Conservation (phyloP, 306 rosid species). For the Senna tora region DNA sequence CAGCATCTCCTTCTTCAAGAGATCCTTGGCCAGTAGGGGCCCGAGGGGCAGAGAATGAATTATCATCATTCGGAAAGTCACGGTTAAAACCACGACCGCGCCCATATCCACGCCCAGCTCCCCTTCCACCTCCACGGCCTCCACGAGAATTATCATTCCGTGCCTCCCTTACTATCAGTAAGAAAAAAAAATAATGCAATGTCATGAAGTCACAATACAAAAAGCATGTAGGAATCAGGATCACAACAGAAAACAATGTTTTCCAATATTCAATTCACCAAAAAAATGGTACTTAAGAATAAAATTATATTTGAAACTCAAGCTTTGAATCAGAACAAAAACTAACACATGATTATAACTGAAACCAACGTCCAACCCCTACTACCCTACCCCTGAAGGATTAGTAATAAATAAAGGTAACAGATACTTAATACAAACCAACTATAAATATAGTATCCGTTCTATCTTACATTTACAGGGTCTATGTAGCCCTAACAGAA, state of each 20-base stretch:
- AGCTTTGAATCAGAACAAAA: not conserved
- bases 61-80: constrained; percentile 55
- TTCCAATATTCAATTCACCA: not conserved
- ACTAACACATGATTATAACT: not conserved
- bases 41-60: constrained; percentile 44
- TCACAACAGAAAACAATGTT: constrained; percentile 1
- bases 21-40: constrained; percentile 53
- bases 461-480: not conserved
- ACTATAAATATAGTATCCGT: no score
- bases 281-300: not conserved
- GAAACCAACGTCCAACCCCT: not conserved
- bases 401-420: not conserved
- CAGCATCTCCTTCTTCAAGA: constrained; percentile 69
- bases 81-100: constrained; percentile 51
- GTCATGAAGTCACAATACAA: no score
- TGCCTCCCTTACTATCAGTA: constrained; percentile 71
- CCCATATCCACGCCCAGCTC: constrained; percentile 56
- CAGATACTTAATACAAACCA: not conserved
- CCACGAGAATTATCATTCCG: constrained; percentile 70
- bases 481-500: not conserved
- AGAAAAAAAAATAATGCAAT: not conserved
- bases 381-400: not conserved
- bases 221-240: not conserved
- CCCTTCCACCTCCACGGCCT: constrained; percentile 77
- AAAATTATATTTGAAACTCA: not conserved